Evolutionary conservation across 495 filamentous ascomycete species (phyloP).

Genomic region (Immersiella caudata): DNA sequence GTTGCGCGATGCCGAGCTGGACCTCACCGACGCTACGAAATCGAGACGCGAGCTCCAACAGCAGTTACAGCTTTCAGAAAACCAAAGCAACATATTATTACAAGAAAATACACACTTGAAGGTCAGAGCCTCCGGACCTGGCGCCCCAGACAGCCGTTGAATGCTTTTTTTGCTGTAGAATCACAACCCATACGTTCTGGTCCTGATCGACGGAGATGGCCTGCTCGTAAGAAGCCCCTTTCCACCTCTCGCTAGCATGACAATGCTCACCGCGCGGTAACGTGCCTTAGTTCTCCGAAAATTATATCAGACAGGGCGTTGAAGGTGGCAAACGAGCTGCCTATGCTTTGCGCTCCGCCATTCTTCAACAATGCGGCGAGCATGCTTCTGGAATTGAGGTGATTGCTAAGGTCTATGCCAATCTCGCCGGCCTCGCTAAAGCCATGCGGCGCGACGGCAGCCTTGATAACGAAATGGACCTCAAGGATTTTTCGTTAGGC

Average conservation of each 20-base stretch:
- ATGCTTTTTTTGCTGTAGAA: slow-evolving; percentile 52
- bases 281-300: slow-evolving; percentile 62
- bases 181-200: slow-evolving; percentile 72
- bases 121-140: slow-evolving; percentile 32
- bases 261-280: slow-evolving; percentile 18
- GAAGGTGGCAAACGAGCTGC: slow-evolving; percentile 75
- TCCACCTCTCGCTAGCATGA: slow-evolving; percentile 4
- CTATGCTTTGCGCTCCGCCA: slow-evolving; percentile 57
- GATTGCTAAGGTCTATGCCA: slow-evolving; percentile 69
- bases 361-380: slow-evolving; percentile 53
- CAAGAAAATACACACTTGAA: slow-evolving; percentile 42
- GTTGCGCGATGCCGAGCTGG: slow-evolving; percentile 43
- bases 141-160: slow-evolving; percentile 25
- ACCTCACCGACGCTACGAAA: slow-evolving; percentile 45
- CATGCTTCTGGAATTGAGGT: slow-evolving; percentile 58
- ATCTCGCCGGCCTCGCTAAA: slow-evolving; percentile 65
- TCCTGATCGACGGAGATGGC: slow-evolving; percentile 78
- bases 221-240: slow-evolving; percentile 58
- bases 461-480: slow-evolving; percentile 50
- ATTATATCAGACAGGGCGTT: slow-evolving; percentile 63
- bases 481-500: slow-evolving; percentile 73
- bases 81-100: slow-evolving; percentile 29
- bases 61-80: slow-evolving; percentile 40
- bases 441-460: slow-evolving; percentile 62
- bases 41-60: slow-evolving; percentile 49